Base-by-base conservation (phyloP, 495 filamentous ascomycete species). In the Thermochaetoides thermophila region DNA sequence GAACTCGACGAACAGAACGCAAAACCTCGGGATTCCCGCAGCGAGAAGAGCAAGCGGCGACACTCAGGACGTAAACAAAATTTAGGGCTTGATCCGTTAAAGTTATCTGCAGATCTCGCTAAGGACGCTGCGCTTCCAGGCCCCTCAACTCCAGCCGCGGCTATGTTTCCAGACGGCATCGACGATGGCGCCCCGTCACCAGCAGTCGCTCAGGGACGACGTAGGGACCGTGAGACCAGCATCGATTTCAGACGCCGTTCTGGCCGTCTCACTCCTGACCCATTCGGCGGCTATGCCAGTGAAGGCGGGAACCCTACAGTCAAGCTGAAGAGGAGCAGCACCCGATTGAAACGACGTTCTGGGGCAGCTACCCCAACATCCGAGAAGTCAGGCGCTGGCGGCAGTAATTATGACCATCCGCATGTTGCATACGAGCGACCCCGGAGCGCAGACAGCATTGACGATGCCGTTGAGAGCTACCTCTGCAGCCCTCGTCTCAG, bases 381-480 rank as follows among this genome's bases (percentile, higher is more conserved):
- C 32, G 41, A 52, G 34, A 47, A 62, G 37, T 37, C 50, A n/a
- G n/a, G n/a, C n/a, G n/a, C n/a, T n/a, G n/a, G n/a, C n/a, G n/a
- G n/a, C n/a, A n/a, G n/a, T n/a, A n/a, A n/a, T n/a, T n/a, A n/a
- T 11, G 49, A 50, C 15, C 46, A 53, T 37, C 39, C 53, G 0
- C 49, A 50, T 12, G 47, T 62, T 13, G 59, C 60, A 1, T 68
- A 71, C 32, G 69, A 71, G 36, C 66, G 82, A 37, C 81, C 80
- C 5, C 68, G 63, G 6, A 87, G 79, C 42, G 71, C 76, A 4
- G 89, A 96, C 56, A 89, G 82, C 6, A 73, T 96, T 37, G 86
- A 94, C 45, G 68, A 82, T 47, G 81, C 80, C 6, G 85, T 99
- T 0, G 69, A 81, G 28, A 73, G 74, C n/a, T 96, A 91, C 46